These are phyloP conservation scores for Physcia stellaris DNA, from an alignment of 495 filamentous ascomycete species.

Conservation along the genomic window DNA sequence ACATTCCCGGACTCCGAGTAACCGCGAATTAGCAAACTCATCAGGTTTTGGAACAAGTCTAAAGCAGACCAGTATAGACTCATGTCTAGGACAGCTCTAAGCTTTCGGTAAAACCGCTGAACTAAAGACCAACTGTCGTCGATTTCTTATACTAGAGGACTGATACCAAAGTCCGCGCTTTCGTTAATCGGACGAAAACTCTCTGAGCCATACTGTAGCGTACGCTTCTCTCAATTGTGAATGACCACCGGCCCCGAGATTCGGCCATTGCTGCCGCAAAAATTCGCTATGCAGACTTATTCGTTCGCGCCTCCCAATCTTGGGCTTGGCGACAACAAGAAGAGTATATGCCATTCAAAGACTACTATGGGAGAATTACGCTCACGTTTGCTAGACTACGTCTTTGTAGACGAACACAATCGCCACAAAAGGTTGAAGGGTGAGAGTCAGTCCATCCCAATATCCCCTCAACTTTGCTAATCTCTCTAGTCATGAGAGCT, in stretches of 20 bases:
- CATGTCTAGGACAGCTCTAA: too few relatives aligned
- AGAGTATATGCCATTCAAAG: slow-evolving; percentile 9
- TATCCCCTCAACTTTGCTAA: neutral
- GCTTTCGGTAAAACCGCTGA: too few relatives aligned
- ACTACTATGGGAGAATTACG: neutral
- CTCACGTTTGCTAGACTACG: slow-evolving; percentile 56
- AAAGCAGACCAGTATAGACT: too few relatives aligned
- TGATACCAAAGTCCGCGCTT: too few relatives aligned
- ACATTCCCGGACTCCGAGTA: too few relatives aligned
- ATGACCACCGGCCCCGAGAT: neutral
- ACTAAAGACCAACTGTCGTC: too few relatives aligned
- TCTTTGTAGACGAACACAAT: slow-evolving; percentile 99
- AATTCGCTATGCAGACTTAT: slow-evolving; percentile 18
- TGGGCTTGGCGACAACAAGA: slow-evolving; percentile 15
- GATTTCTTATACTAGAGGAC: too few relatives aligned
- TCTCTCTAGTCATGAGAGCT: slow-evolving; percentile 76
- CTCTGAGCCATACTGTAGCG: too few relatives aligned
- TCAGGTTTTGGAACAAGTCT: too few relatives aligned
- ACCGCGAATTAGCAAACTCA: too few relatives aligned
- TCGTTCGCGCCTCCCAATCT: slow-evolving; percentile 32
- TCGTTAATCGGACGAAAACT: too few relatives aligned
- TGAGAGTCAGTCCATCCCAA: slow-evolving; percentile 25
- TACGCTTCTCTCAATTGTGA: neutral
- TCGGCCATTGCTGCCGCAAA: slow-evolving; percentile 10
- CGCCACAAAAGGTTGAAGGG: slow-evolving; percentile 94